Evolutionary conservation across 352 stramenopile genomes (phyloP), one percentile per base, ranked within the genome.

Genomic region (Proteromonas lacertae): DNA sequence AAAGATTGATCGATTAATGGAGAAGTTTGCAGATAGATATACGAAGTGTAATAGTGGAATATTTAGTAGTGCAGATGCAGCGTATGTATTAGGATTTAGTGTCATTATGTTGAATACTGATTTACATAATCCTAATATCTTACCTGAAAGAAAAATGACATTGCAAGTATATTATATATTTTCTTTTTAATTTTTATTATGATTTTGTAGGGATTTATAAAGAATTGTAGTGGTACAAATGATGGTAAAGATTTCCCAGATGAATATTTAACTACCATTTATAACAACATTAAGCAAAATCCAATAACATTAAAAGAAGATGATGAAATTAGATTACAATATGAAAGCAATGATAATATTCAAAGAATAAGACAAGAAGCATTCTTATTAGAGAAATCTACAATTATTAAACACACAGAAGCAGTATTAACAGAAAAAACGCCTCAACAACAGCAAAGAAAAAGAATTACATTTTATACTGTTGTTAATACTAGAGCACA

Each of bases 1-100:
- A 51, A 96, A 99, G 56, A 98, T 99, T 54, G 88, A 98, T 58
- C 78, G 88, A 22, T 95, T 99, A 46, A 96, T 99, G 79, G 84
- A 98, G 48, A 93, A 93, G 45, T 99, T 97, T 55, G 82, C 88
- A 1, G 80, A 94, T 50, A 61, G 60, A 16, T 90, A 66, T 61
- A 83, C 52, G 29, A 50, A 41, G 55, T 64, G 64, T 43, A 81
- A 86, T 50, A 42, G 39, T 3, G 60, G 56, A 4, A 49, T 92
- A 1, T 93, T 95, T 47, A 61, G 71, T 10, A 87, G 66, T 22
- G 75, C 78, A 10, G 86, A 97, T 48, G 90, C 78, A 2, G 84
- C 83, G 1, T 97, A 96, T 46, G 92, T 97, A 46, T 50, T 97
- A 23, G 75, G 69, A 9, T 97, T 96, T 47, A 78, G 61, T 6